phyloP scores from a whole-genome alignment of 805 yeast species.

The Starmerella stellata region DNA sequence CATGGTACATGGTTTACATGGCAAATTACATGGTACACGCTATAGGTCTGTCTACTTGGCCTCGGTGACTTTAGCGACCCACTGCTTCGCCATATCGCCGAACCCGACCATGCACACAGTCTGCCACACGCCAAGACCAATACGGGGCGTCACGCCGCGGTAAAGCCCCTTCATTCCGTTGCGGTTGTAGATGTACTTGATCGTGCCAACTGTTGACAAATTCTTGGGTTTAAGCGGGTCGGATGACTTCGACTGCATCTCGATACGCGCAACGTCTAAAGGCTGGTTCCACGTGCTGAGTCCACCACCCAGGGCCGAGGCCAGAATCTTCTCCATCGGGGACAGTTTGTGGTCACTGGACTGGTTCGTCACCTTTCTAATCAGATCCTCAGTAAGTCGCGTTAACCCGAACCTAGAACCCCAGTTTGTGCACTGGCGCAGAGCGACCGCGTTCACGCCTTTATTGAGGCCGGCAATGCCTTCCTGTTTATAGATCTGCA shows the following conservation, averaged over 20 bases:
- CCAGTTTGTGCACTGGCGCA: slow-evolving; percentile 98
- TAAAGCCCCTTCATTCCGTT: slow-evolving; percentile 83
- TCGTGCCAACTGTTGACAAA: slow-evolving; percentile 55
- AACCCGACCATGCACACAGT: slow-evolving; percentile 96
- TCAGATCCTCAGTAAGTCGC: slow-evolving; percentile 74
- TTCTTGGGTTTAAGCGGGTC: slow-evolving; percentile 95
- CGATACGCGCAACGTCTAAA: slow-evolving; percentile 91
- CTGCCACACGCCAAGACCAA: slow-evolving; percentile 95
- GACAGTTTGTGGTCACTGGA: slow-evolving; percentile 39
- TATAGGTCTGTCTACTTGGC: no score
- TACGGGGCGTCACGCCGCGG: slow-evolving; percentile 92
- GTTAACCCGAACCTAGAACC: slow-evolving; percentile 92
- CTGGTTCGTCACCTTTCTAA: slow-evolving; percentile 39
- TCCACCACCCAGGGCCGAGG: slow-evolving; percentile 91
- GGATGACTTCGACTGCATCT: slow-evolving; percentile 86
- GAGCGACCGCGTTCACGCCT: slow-evolving; percentile 98
- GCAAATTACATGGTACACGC: no score
- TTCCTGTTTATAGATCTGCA: slow-evolving; percentile 63
- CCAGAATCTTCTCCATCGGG: slow-evolving; percentile 64
- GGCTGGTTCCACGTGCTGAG: slow-evolving; percentile 98
- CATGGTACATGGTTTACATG: no score
- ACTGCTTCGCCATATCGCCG: slow-evolving; percentile 79
- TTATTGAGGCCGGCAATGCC: slow-evolving; percentile 90
- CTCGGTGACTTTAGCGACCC: slow-evolving; percentile 33
- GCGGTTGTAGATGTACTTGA: slow-evolving; percentile 61